These are phyloP conservation scores for Penicillium sp. DNA, from an alignment of 2,329 filamentous ascomycete species.

Conservation along the genomic window DNA sequence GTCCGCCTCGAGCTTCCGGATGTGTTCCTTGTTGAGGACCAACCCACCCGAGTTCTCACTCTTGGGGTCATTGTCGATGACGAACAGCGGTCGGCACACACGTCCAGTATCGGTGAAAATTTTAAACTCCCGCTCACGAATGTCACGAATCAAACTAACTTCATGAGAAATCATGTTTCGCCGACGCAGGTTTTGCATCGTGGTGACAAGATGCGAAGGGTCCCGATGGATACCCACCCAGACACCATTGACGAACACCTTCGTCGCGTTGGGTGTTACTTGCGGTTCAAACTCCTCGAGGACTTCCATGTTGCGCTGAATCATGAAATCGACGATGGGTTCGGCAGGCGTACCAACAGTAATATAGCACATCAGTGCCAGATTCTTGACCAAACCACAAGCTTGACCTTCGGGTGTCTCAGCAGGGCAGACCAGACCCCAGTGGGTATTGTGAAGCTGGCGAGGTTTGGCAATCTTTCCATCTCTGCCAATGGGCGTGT, in stretches of 20 bases:
- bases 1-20: conserved; percentile 72
- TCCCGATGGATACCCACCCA: conserved; percentile 97
- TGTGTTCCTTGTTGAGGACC: conserved; percentile 80
- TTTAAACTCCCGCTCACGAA: conserved; percentile 96
- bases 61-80: conserved; percentile 80
- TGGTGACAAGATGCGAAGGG: conserved; percentile 76
- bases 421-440: conserved; percentile 94
- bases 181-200: conserved; percentile 74
- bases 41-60: conserved; percentile 74
- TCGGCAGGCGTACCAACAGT: conserved; percentile 90
- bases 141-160: conserved; percentile 92
- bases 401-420: conserved; percentile 98
- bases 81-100: conserved; percentile 90
- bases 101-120: conserved; percentile 96
- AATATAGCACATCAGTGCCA: conserved; percentile 97
- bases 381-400: conserved; percentile 95
- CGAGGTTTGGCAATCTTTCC: conserved; percentile 97
- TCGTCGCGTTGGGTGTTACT: conserved; percentile 86
- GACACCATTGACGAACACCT: conserved; percentile 96
- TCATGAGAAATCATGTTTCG: conserved; percentile 84
- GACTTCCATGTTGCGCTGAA: conserved; percentile 91
- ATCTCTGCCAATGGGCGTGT: conserved; percentile 95
- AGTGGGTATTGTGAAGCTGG: conserved; percentile 97
- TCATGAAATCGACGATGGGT: conserved; percentile 93
- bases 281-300: conserved; percentile 90